Evolutionary conservation across 768 basidiomycete genomes (phyloP).

Genomic region (Trametes elegans): DNA sequence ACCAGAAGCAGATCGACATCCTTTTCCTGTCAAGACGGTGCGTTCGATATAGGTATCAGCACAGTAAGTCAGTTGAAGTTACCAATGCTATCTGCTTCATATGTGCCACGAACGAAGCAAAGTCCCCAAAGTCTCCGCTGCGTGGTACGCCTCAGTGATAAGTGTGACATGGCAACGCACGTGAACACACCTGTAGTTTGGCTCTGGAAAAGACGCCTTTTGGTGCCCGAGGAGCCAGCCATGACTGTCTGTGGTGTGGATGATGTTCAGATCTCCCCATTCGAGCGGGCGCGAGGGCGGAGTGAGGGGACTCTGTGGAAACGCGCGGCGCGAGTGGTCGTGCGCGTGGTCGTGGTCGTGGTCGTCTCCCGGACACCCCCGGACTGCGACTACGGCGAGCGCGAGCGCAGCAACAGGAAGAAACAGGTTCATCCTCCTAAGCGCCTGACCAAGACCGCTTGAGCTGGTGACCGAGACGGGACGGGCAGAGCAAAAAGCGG

Average conservation of each 20-base stretch:
- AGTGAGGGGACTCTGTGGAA: slow-evolving; percentile 42
- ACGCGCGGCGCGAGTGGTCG: slow-evolving; percentile 31
- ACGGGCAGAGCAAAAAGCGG: too few species aligned
- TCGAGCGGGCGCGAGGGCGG: slow-evolving; percentile 65
- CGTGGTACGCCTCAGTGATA: neutral
- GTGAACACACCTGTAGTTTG: slow-evolving; percentile 61
- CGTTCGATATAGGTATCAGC: too few species aligned
- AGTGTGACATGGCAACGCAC: too few species aligned
- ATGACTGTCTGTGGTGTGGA: slow-evolving; percentile 85
- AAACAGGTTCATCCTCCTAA: too few species aligned
- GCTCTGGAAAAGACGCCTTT: slow-evolving; percentile 70
- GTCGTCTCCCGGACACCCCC: slow-evolving; percentile 27
- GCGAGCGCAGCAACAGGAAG: slow-evolving; percentile 18
- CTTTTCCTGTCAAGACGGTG: slow-evolving; percentile 45
- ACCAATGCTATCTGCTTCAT: slow-evolving; percentile 76
- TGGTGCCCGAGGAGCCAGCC: slow-evolving; percentile 86
- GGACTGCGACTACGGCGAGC: slow-evolving; percentile 17
- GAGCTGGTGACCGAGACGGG: too few species aligned
- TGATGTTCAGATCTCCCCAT: slow-evolving; percentile 87
- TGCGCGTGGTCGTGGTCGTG: slow-evolving; percentile 34
- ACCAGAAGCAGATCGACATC: slow-evolving; percentile 83
- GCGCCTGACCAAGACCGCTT: too few species aligned
- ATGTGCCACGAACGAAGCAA: slow-evolving; percentile 80
- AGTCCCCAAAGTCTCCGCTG: slow-evolving; percentile 73
- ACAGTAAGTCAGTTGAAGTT: slow-evolving; percentile 2